Evolutionary conservation across 2,329 filamentous ascomycete species (phyloP), one percentile per base, ranked within the genome.

Genomic region (Neospermospora avenae): DNA sequence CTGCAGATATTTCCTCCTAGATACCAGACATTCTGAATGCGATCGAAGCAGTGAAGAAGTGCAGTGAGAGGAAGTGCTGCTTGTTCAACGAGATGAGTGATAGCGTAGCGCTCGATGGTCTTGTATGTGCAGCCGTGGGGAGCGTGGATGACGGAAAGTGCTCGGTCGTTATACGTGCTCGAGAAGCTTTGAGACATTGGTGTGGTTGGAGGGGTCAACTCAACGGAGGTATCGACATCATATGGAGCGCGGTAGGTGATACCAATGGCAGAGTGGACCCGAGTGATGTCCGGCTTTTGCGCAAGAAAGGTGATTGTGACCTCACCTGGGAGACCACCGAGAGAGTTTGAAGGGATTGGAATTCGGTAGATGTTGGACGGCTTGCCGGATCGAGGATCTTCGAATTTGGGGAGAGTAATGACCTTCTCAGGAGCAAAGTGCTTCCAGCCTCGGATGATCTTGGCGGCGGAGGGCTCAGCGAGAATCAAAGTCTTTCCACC

Each of bases 271-370:
- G 84, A 83, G 69, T 89, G 86, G 0, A 88, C 69, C 3, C 82
- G 81, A 7, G 81, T 83, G 3, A 86, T 67, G 67, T 89, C 85
- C 51, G 78, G 73, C 68, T 82, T 84, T 56, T 86, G 83, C 0
- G 82, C 77, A 31, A 91, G 80, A 71, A 85, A 85, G 1, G 86
- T 78, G n/a, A 91, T 78, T 0, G 87, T 90, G n/a, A 90, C 79
- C 74, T 91, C 86, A 18, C 88, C 88, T 8, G 79, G 76, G 14
- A 78, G 74, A 4, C 83, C 85, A 24, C 78, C 77, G 0, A 79
- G 73, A 2, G 78, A 75, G 24, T 80, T 72, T 0, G 85, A 73
- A 2, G 83, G 81, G 3, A 91, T 76, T 0, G 79, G 74, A 8
- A 90, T 71, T 2, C 78, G 74, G 42, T 68, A 48, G 13, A 69